Conservation (phyloP, 441 rosid species). For the Gossypium aridum region DNA sequence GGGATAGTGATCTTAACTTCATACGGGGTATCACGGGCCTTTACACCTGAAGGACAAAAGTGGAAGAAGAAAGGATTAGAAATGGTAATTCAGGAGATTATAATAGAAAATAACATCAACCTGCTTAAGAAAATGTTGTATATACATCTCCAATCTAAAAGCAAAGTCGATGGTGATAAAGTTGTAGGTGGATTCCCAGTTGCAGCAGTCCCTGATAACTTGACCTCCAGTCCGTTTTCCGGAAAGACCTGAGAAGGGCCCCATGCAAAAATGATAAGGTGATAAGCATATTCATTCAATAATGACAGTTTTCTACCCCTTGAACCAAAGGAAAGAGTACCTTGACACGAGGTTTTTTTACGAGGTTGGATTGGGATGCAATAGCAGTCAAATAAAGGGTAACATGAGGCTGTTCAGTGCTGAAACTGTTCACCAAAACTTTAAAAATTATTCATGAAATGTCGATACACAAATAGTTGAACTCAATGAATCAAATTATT, state of each 20-base stretch:
- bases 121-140: neutral
- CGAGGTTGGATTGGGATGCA: slow-evolving; percentile 62
- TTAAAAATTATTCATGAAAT: neutral
- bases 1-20: slow-evolving; percentile 75
- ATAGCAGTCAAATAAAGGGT: slow-evolving; percentile 84
- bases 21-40: slow-evolving; percentile 48
- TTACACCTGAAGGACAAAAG: slow-evolving; percentile 44
- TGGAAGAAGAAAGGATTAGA: slow-evolving; percentile 7
- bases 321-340: slow-evolving; percentile 26
- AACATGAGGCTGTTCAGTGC: slow-evolving; percentile 68
- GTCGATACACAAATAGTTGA: neutral
- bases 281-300: slow-evolving; percentile 5
- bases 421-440: slow-evolving; percentile 43
- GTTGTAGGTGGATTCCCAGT: slow-evolving; percentile 73
- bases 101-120: neutral
- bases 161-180: slow-evolving; percentile 65
- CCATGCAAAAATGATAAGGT: slow-evolving; percentile 10
- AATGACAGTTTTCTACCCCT: neutral
- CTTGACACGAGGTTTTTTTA: slow-evolving; percentile 58
- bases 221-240: slow-evolving; percentile 58
- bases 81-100: slow-evolving; percentile 15
- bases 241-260: slow-evolving; percentile 51
- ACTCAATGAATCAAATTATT: slow-evolving; percentile 3
- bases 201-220: slow-evolving; percentile 60
- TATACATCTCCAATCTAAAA: slow-evolving; percentile 82